phyloP scores from a whole-genome alignment of 306 rosid genomes.

The Vachellia pachyceras region DNA sequence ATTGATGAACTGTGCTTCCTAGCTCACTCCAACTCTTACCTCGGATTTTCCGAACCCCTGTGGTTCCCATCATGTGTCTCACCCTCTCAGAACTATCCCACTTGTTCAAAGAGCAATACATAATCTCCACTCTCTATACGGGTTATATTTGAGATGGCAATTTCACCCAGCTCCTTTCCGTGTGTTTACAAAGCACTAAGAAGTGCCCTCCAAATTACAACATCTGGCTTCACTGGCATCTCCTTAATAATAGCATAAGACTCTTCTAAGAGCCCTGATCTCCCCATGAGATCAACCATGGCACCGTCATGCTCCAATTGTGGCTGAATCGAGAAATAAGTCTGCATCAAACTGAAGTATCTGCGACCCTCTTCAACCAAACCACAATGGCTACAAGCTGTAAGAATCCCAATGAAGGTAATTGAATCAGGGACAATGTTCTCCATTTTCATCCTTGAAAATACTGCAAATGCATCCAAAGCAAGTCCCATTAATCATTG shows the following conservation, averaged over 20 bases:
- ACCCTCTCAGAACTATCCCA: conserved; percentile 75
- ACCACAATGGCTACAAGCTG: conserved; percentile 73
- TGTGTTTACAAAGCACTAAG: conserved; percentile 69
- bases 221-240: conserved; percentile 74
- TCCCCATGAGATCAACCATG: conserved; percentile 76
- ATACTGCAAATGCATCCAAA: conserved; percentile 51
- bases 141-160: conserved; percentile 64
- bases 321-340: conserved; percentile 56
- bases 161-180: conserved; percentile 62
- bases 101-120: conserved; percentile 66
- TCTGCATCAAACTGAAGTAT: conserved; percentile 63
- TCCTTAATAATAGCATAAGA: conserved; percentile 54
- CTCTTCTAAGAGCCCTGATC: conserved; percentile 69
- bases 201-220: conserved; percentile 74
- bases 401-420: conserved; percentile 67
- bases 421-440: conserved; percentile 60
- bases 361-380: conserved; percentile 62
- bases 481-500: conserved; percentile 80
- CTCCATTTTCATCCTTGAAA: conserved; percentile 65
- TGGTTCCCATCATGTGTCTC: conserved; percentile 56
- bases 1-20: conserved; percentile 54
- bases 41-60: conserved; percentile 60
- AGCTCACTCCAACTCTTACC: conserved; percentile 79
- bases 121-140: conserved; percentile 69
- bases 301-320: conserved; percentile 74